A percentile compares a stretch with the other conserved stretches of the same genome.
These are phyloP conservation scores for Yamadazyma atmosphaerica DNA, from an alignment of 1,139 yeast species.

Conservation along the genomic window DNA sequence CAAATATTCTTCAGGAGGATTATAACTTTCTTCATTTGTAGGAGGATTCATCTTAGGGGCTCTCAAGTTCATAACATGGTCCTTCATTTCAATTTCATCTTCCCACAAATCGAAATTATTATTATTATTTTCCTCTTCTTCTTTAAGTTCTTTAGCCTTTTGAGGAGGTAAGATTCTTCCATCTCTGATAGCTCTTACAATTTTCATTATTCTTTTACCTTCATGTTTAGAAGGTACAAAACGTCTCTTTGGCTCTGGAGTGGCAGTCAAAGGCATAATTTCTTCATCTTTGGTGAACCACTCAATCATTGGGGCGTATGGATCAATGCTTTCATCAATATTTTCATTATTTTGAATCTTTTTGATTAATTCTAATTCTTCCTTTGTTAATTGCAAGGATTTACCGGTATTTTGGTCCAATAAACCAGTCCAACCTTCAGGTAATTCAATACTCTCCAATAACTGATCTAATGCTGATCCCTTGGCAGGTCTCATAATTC, in stretches of 20 bases:
- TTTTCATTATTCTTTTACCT: conserved; percentile 94
- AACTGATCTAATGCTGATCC: conserved; percentile 92
- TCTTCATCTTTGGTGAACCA: conserved; percentile 90
- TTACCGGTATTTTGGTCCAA: conserved; percentile 88
- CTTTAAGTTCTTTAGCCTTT: conserved; percentile 52
- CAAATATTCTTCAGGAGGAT: conserved; percentile 95
- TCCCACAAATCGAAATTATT: conserved; percentile 84
- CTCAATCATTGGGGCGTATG: conserved; percentile 91
- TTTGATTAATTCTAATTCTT: conserved; percentile 85
- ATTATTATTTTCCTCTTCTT: conserved; percentile 46
- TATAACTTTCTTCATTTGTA: conserved; percentile 92
- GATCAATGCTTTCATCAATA: conserved; percentile 78
- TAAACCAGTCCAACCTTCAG: conserved; percentile 98
- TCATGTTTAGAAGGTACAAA: conserved; percentile 96
- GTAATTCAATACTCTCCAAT: conserved; percentile 86
- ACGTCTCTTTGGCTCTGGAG: conserved; percentile 96
- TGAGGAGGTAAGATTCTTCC: conserved; percentile 85
- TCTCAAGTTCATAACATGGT: conserved; percentile 85
- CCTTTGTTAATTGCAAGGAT: conserved; percentile 80
- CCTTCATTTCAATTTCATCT: conserved; percentile 52
- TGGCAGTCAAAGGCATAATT: conserved; percentile 89
- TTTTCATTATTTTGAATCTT: conserved; percentile 84
- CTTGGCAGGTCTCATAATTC: conserved; percentile 98
- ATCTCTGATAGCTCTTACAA: conserved; percentile 93
- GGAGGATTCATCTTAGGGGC: conserved; percentile 98